These are phyloP conservation scores for Suillus clintonianus DNA, from an alignment of 768 basidiomycete genomes.

Conservation along the genomic window DNA sequence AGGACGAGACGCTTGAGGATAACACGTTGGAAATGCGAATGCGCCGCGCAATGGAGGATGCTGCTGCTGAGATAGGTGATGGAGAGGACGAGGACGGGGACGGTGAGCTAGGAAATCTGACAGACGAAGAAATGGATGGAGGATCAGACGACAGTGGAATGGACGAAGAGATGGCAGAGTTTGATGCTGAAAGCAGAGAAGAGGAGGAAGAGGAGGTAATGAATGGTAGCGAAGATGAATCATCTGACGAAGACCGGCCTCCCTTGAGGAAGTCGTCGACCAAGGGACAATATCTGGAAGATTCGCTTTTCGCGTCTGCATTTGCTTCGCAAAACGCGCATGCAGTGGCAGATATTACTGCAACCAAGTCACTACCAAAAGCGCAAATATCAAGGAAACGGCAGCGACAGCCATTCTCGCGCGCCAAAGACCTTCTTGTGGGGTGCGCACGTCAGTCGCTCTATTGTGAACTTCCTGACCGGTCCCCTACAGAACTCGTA, in stretches of 20 bases:
- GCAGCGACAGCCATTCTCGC: constrained; percentile 33
- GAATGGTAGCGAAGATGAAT: constrained; percentile 20
- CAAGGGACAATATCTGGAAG: constrained; percentile 60
- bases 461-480: constrained; percentile 1
- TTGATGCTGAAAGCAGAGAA: constrained; percentile 1
- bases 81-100: constrained; percentile 23
- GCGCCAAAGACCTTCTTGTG: constrained; percentile 52
- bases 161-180: constrained; percentile 14
- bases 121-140: constrained; percentile 10
- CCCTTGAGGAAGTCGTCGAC: constrained; percentile 19
- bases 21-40: constrained; percentile 20
- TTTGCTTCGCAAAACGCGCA: constrained; percentile 40
- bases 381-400: constrained; percentile 19
- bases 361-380: constrained; percentile 22
- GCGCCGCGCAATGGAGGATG: constrained; percentile 31
- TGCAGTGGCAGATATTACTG: constrained; percentile 21
- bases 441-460: constrained; percentile 42
- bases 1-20: constrained; percentile 10
- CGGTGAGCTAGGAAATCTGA: constrained; percentile 11
- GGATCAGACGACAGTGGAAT: constrained; percentile 19
- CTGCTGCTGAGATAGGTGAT: constrained; percentile 21
- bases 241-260: constrained; percentile 2
- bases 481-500: constrained; percentile 46
- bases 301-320: constrained; percentile 63
- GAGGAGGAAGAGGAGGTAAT: constrained; percentile 18